Base-by-base conservation (phyloP, 768 basidiomycete genomes). In the Mycena filopes region DNA sequence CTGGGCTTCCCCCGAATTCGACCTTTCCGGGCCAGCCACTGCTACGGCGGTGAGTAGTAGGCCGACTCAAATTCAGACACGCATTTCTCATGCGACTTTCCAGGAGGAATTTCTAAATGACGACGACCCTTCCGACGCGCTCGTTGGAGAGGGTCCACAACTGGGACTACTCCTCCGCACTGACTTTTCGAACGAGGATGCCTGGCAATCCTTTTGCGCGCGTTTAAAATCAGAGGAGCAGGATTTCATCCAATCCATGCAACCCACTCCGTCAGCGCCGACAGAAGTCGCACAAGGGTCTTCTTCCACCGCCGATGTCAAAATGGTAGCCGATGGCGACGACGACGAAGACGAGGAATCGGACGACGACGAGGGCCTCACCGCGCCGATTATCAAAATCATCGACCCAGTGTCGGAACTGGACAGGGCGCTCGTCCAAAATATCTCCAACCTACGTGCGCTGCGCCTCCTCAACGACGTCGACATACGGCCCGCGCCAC, bases 401-500 rank as follows among this genome's bases (percentile, higher is more conserved):
- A 66, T 92, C 63, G 77, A 87, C 58, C 82, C 87, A 13, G 70
- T 79, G 33, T 67, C 77, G 11, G 73, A 80, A 18, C 75, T 79
- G 25, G 80, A 86, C 40, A 82, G 82, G 47, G 70, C 75, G 0
- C 58, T 75, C 12, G 74, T 92, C 45, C 68, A 76, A 10, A 74
- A 81, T 61, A 83, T 88, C 42, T 91, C 91, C 13, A 94, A 94
- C 71, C 66, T 94, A 46, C 74, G 79, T 1, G 88, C 86, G 10
- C 81, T 94, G 33, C 89, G 91, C 26, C 78, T 93, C 4, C 80
- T 94, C 70, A 91, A 89, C 75, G 89, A 93, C 67, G 86, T 92
- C 13, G 87, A 88, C 69, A 81, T 92, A 61, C 85, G 89, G 28
- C 78, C 73, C 20, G 81, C 87, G 1, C 90, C 89, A 21, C 58